Evolutionary conservation across 2,329 filamentous ascomycete genomes (phyloP).

Genomic region (Fusarium tupiense): DNA sequence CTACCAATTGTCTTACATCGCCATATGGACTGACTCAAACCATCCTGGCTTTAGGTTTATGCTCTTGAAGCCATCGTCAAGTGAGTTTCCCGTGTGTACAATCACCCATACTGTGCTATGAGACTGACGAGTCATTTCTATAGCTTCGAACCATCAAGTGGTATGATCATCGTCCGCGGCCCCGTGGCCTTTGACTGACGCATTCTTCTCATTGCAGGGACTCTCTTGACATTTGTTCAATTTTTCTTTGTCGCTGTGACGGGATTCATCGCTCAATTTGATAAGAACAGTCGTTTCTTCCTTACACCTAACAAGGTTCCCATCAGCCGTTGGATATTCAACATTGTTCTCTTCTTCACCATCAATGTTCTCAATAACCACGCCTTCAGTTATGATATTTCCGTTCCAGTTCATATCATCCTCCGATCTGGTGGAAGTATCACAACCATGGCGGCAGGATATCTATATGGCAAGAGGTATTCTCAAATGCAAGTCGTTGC

Average conservation of each 20-base stretch:
- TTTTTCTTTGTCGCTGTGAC: constrained; percentile 84
- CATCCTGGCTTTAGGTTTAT: constrained; percentile 74
- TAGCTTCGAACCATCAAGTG: constrained; percentile 85
- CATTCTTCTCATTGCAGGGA: constrained; percentile 61
- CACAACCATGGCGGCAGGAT: constrained; percentile 93
- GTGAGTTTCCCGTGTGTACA: constrained; percentile 59
- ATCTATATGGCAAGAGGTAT: constrained; percentile 85
- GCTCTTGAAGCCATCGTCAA: constrained; percentile 94
- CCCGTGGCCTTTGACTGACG: constrained; percentile 25
- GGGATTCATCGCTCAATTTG: constrained; percentile 80
- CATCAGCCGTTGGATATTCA: constrained; percentile 83
- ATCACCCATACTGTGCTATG: background rate
- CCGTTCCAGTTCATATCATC: constrained; percentile 96
- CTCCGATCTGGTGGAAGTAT: constrained; percentile 94
- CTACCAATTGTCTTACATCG: background rate
- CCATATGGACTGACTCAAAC: constrained; percentile 11
- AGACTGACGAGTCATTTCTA: constrained; percentile 19
- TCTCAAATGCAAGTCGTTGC: constrained; percentile 81
- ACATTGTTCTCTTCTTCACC: constrained; percentile 88
- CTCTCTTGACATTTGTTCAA: constrained; percentile 88
- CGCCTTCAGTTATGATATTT: constrained; percentile 96
- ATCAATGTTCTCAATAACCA: constrained; percentile 98
- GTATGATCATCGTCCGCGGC: constrained; percentile 54
- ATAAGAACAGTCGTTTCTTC: constrained; percentile 74
- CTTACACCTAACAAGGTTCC: constrained; percentile 83